Percentiles rank a stretch among this genome's conserved stretches.
phyloP scores from a whole-genome alignment of 176 grass and related monocot species.

The Musa troglodytarum region DNA sequence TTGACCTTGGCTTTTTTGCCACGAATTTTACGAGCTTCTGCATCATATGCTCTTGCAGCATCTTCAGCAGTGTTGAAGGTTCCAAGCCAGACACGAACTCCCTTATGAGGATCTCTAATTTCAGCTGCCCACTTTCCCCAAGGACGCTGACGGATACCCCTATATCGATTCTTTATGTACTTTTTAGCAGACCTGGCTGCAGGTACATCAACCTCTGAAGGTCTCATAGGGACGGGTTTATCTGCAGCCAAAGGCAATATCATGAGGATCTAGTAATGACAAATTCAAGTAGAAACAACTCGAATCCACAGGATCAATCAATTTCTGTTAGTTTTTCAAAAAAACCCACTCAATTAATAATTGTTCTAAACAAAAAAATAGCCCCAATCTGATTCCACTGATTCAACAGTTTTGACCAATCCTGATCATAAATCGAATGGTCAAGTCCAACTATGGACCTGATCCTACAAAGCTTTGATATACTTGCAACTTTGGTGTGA shows the following conservation, averaged over 20 bases:
- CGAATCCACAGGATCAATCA: too few relatives aligned
- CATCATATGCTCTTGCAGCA: not conserved
- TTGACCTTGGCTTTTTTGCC: not conserved
- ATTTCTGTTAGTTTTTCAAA: too few relatives aligned
- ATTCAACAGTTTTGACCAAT: too few relatives aligned
- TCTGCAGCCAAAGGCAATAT: not conserved
- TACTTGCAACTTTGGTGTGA: too few relatives aligned
- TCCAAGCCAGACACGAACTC: not conserved
- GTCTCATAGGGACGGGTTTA: not conserved
- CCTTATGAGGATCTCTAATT: not conserved
- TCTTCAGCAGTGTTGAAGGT: not conserved
- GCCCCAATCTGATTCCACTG: too few relatives aligned
- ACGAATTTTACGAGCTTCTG: not conserved
- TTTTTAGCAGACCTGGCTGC: not conserved
- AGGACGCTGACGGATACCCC: not conserved
- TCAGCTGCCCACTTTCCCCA: constrained; percentile 1
- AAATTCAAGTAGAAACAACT: too few relatives aligned
- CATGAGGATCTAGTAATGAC: not conserved
- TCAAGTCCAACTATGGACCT: too few relatives aligned
- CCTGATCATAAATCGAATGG: too few relatives aligned
- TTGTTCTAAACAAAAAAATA: too few relatives aligned
- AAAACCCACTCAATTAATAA: too few relatives aligned
- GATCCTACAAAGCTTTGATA: too few relatives aligned
- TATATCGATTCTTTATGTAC: not conserved
- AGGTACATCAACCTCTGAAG: not conserved